A percentile compares a stretch with the other conserved stretches of the same genome.
Conservation (phyloP, 108 stramenopile genomes). For the Cyclostephanos invisitatus region DNA sequence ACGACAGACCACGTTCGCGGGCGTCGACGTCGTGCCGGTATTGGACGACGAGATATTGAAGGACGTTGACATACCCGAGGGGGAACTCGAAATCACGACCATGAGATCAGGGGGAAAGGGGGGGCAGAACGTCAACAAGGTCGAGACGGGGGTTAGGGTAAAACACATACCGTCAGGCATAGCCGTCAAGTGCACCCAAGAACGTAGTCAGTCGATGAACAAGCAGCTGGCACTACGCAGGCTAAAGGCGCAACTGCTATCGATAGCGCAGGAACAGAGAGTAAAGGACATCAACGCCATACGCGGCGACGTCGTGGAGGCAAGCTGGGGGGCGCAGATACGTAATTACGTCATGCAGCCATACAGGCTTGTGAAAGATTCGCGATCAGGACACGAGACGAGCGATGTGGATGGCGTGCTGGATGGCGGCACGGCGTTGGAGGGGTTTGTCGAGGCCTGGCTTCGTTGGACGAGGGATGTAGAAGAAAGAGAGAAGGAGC, state of each 20-base stretch:
- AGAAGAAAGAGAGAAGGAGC: conserved; percentile 53
- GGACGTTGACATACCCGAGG: conserved; percentile 78
- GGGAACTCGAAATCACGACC: conserved; percentile 83
- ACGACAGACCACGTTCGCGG: conserved; percentile 96
- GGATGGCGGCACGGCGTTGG: conserved; percentile 78
- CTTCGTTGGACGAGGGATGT: conserved; percentile 57
- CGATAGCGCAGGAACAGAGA: conserved; percentile 73
- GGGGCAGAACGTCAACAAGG: conserved; percentile 99
- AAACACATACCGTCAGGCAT: conserved; percentile 97
- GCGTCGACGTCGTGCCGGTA: conserved; percentile 90
- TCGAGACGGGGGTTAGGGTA: conserved; percentile 96
- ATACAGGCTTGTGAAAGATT: conserved; percentile 97
- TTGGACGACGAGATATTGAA: conserved; percentile 72
- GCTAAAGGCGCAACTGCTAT: conserved; percentile 84
- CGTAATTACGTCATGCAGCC: conserved; percentile 96
- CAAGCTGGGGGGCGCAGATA: conserved; percentile 89
- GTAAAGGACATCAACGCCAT: conserved; percentile 69
- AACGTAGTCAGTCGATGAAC: conserved; percentile 92
- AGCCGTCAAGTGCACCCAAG: conserved; percentile 90
- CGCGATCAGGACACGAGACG: conserved; percentile 87
- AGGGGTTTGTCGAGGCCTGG: conserved; percentile 71
- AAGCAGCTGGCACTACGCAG: conserved; percentile 84
- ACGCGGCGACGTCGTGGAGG: conserved; percentile 85
- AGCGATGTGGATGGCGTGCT: conserved; percentile 81
- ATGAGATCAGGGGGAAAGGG: conserved; percentile 93